Conservation (phyloP, 2,329 filamentous ascomycete species). For the Pleoardoris graminearum region DNA sequence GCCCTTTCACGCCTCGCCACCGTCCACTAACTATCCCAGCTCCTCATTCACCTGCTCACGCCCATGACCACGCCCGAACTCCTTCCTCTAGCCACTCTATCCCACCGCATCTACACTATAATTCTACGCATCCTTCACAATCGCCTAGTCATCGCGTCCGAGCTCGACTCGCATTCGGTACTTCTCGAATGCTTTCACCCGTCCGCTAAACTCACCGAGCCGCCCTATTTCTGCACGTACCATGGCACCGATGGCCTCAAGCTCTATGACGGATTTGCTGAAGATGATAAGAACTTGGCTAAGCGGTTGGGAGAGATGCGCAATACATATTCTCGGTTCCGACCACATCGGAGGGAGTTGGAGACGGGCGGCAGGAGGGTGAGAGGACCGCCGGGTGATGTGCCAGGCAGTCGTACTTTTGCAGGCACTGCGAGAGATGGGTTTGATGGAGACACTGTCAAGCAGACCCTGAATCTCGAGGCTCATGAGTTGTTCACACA, state of each 20-base stretch:
- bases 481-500: constrained; percentile 74
- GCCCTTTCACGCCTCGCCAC: neutral
- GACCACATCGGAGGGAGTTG: constrained; percentile 63
- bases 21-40: constrained; percentile 29
- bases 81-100: constrained; percentile 61
- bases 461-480: constrained; percentile 67
- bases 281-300: constrained; percentile 23
- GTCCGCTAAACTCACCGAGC: constrained; percentile 67
- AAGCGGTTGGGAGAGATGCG: constrained; percentile 54
- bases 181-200: constrained; percentile 81
- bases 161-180: constrained; percentile 65
- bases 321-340: constrained; percentile 70
- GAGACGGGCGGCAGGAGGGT: constrained; percentile 44
- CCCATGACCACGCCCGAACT: constrained; percentile 48
- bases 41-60: constrained; percentile 51
- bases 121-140: constrained; percentile 66
- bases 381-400: constrained; percentile 51
- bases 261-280: constrained; percentile 44
- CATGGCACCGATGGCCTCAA: constrained; percentile 66
- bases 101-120: constrained; percentile 65
- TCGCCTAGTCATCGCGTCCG: constrained; percentile 63
- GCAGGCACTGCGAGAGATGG: constrained; percentile 31
- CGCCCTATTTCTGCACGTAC: constrained; percentile 70
- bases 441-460: constrained; percentile 52
- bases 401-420: constrained; percentile 51